Base-by-base conservation (phyloP, 371 early-diverging fungal genomes). In the Catenaria anguillulae region DNA sequence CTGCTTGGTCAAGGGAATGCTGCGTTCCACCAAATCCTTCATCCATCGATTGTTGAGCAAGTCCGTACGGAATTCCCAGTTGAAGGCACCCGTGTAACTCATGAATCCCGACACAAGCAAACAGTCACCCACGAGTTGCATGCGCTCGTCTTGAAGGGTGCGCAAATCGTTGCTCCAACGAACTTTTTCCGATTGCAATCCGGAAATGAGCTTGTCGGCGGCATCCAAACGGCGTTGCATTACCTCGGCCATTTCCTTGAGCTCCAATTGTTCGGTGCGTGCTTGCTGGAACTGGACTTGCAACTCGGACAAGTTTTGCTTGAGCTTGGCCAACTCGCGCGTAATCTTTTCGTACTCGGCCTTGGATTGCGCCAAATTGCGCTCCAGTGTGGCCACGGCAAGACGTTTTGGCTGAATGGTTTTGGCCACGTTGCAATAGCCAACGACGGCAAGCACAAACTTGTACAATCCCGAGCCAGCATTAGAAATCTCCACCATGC, bases 361-460 rank as follows among this genome's bases (percentile, higher is more conserved):
- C 62, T 77, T 77, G n/a, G 75, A 75, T 24, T 77, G 69, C 29
- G 72, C 74, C 52, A 81, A 65, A 58, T 79, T 79, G 61, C 72
- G 71, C 61, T 81, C 81, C 1, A 81, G 66, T 13, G 72, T 67
- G 1, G 81, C 81, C 6, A 81, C 81, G 21, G 81, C 81, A 31
- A 72, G 69, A 31, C 81, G 67, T 65, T 81, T 81, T n/a, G 81
- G 81, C 46, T 68, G 70, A 62, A 81, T 81, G 58, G 67, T 68
- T 50, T 78, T 79, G 2, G 81, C 81, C n/a, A 81, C 81, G 63
- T 77, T 79, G 69, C 81, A 77, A 66, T 81, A 81, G 0, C 81
- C 81, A 31, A 81, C 78, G 3, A 81, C 76, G 21, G 81, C 81
- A 3, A 78, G 61, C 33, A 81, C 81, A 60, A 79, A 81, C 48